phyloP scores from a whole-genome alignment of 805 yeast species.

The Metschnikowia koreensis region DNA sequence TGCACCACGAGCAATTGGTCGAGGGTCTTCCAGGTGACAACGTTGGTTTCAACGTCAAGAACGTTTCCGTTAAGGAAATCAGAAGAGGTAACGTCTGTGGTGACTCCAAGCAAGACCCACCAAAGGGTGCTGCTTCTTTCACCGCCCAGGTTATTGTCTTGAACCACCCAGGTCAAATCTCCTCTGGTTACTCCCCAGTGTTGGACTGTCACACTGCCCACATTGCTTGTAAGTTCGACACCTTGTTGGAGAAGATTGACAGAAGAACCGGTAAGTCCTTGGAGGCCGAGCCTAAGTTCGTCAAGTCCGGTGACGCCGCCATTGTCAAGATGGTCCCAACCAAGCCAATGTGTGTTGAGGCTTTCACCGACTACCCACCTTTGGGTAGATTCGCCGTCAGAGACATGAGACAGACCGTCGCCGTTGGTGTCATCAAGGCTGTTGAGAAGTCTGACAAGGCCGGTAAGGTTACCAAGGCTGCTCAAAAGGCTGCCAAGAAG shows the following conservation, averaged over 20 bases:
- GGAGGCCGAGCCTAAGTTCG: conserved; percentile 34
- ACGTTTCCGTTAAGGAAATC: conserved; percentile 83
- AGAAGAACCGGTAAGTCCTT: conserved; percentile 55
- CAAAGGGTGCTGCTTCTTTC: conserved; percentile 76
- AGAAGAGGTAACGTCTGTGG: conserved; percentile 93
- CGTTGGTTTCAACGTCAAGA: conserved; percentile 88
- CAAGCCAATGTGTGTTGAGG: conserved; percentile 46
- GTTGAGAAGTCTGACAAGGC: conserved; percentile 85
- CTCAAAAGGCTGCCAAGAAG: conserved; percentile 77
- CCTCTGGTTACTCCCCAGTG: conserved; percentile 90
- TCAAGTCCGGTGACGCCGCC: conserved; percentile 41
- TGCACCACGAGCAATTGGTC: conserved; percentile 79
- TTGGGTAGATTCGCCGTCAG: conserved; percentile 68
- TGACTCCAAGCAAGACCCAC: conserved; percentile 88
- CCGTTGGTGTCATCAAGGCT: conserved; percentile 98
- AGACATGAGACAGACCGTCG: conserved; percentile 99
- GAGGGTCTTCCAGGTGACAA: conserved; percentile 91
- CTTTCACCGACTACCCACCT: conserved; percentile 46
- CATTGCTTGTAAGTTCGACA: conserved; percentile 85
- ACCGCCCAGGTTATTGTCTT: conserved; percentile 80
- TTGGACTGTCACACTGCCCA: conserved; percentile 92
- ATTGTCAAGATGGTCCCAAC: conserved; percentile 43
- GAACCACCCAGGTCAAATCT: conserved; percentile 90
- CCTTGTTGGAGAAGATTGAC: conserved; percentile 80
- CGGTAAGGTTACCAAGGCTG: conserved; percentile 97